phyloP scores from a whole-genome alignment of 257 asterid genomes.

The Thymus quinquecostatus region DNA sequence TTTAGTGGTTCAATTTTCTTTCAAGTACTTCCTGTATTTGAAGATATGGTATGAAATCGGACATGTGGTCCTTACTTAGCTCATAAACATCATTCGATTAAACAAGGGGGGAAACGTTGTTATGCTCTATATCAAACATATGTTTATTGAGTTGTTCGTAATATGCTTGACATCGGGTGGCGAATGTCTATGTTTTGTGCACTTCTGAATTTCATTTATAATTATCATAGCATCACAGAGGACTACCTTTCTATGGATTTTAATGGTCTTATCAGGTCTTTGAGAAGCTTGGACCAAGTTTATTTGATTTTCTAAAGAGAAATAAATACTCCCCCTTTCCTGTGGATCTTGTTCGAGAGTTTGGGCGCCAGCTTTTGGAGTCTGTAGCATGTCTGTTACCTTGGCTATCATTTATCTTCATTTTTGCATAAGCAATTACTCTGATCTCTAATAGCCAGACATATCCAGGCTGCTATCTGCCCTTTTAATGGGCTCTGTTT shows the following conservation, averaged over 20 bases:
- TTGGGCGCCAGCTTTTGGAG: constrained; percentile 74
- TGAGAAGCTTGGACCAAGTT: constrained; percentile 80
- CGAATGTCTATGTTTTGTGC: constrained; percentile 23
- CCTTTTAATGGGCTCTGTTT: constrained; percentile 28
- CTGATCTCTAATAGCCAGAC: constrained; percentile 27
- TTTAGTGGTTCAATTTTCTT: constrained; percentile 10
- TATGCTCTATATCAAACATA: constrained; percentile 16
- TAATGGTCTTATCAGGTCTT: constrained; percentile 63
- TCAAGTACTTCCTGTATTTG: constrained; percentile 18
- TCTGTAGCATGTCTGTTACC: constrained; percentile 72
- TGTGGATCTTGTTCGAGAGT: constrained; percentile 68
- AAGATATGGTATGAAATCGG: constrained; percentile 23
- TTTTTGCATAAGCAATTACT: constrained; percentile 32
- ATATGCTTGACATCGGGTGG: constrained; percentile 27
- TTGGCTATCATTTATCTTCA: constrained; percentile 41
- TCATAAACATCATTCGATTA: neutral
- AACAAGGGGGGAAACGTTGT: constrained; percentile 19
- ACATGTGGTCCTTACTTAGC: constrained; percentile 25
- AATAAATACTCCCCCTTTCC: constrained; percentile 56
- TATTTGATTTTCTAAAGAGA: constrained; percentile 68
- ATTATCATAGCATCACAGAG: constrained; percentile 49
- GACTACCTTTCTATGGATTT: constrained; percentile 54
- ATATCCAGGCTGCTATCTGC: constrained; percentile 30
- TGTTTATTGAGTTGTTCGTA: constrained; percentile 14
- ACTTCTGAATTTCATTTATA: constrained; percentile 32